A percentile compares a stretch with the other conserved stretches of the same genome.
Evolutionary conservation across 495 filamentous ascomycete species (phyloP).

Genomic region (Neurospora sp.): DNA sequence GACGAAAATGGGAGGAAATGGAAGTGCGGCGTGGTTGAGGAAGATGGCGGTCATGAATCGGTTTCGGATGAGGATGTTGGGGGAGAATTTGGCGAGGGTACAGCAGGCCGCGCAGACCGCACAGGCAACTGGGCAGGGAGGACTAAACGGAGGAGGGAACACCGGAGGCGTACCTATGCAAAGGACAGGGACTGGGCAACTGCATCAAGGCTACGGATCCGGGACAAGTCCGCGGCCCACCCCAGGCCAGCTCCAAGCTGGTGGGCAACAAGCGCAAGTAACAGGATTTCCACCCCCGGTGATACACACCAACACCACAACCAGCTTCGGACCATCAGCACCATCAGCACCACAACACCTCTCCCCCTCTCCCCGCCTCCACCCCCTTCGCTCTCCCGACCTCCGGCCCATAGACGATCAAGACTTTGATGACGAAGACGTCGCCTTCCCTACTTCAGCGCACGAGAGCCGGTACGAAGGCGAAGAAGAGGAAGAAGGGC

Average conservation of each 20-base stretch:
- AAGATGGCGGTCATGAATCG: conserved; percentile 24
- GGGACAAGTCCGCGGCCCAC: not conserved
- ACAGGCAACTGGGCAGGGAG: not conserved
- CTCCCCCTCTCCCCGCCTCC: conserved; percentile 12
- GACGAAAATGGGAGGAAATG: not conserved
- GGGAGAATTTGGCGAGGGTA: not conserved
- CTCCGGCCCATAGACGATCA: conserved; percentile 8
- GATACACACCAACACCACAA: not conserved
- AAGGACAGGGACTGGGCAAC: not conserved
- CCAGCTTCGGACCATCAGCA: not conserved
- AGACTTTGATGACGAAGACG: conserved; percentile 20
- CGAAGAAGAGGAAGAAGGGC: conserved; percentile 28
- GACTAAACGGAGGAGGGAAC: not conserved
- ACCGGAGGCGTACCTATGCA: not conserved
- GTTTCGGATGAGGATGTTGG: conserved; percentile 14
- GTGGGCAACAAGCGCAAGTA: not conserved
- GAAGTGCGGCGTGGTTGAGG: conserved; percentile 13
- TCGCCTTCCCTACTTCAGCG: conserved; percentile 35
- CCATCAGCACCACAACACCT: conserved; percentile 5
- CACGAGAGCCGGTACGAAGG: conserved; percentile 34
- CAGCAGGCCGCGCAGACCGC: conserved; percentile 4
- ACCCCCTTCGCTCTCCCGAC: conserved; percentile 17
- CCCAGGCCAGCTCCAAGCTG: not conserved
- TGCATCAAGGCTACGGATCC: not conserved
- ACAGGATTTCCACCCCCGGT: not conserved